Evolutionary conservation across 129 eudicot genomes (phyloP).

Genomic region (Tagetes patula): DNA sequence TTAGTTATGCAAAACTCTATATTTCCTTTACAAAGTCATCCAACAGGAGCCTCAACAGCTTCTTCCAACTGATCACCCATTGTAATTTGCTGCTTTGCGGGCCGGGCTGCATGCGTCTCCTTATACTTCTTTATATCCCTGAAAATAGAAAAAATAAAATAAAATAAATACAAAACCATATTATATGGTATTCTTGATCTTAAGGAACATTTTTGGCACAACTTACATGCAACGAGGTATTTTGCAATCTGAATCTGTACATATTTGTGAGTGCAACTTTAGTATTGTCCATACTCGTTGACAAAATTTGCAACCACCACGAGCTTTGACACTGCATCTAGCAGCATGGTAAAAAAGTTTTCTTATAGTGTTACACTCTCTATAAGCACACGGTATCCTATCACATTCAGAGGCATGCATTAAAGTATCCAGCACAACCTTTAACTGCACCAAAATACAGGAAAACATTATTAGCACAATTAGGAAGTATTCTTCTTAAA

Average conservation of each 20-base stretch:
- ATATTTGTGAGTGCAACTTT: constrained; percentile 46
- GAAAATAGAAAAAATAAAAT: constrained; percentile 13
- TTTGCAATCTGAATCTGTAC: constrained; percentile 49
- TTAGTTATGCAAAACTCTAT: constrained; percentile 36
- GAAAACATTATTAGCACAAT: constrained; percentile 4
- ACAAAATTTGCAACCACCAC: constrained; percentile 49
- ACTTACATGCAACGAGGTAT: constrained; percentile 76
- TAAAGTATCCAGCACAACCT: constrained; percentile 36
- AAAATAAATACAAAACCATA: background rate
- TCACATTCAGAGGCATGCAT: constrained; percentile 51
- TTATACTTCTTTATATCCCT: constrained; percentile 48
- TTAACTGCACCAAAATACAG: constrained; percentile 39
- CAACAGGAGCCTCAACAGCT: constrained; percentile 19
- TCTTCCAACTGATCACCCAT: constrained; percentile 16
- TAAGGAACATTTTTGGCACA: constrained; percentile 9
- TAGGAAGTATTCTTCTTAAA: constrained; percentile 2
- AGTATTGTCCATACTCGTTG: constrained; percentile 40
- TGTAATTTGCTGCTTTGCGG: constrained; percentile 10
- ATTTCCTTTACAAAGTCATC: constrained; percentile 25
- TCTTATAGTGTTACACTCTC: constrained; percentile 40
- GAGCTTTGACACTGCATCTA: constrained; percentile 36
- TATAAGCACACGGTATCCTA: constrained; percentile 41
- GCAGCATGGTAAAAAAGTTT: constrained; percentile 49
- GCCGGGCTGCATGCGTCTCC: constrained; percentile 23
- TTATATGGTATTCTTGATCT: background rate